Percentiles rank a stretch among this genome's conserved stretches.
These are phyloP conservation scores for Pythium coloratum DNA, from an alignment of 352 stramenopile genomes.

Conservation along the genomic window DNA sequence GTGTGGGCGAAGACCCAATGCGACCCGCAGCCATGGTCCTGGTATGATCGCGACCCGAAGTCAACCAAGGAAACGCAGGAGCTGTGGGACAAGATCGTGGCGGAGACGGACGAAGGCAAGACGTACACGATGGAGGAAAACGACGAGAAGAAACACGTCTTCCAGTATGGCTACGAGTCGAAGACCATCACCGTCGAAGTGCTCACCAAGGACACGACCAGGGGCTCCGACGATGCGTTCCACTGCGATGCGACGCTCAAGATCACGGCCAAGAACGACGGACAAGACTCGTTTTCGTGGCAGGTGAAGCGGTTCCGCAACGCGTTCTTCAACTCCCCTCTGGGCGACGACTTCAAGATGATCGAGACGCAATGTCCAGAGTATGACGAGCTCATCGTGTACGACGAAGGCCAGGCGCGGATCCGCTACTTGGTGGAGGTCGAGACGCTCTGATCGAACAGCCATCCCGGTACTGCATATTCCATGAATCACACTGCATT, in stretches of 20 bases:
- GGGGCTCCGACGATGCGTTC: constrained; percentile 3
- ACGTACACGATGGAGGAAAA: constrained; percentile 35
- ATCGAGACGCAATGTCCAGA: constrained; percentile 12
- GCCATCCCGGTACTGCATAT: neutral
- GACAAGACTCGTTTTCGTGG: constrained; percentile 32
- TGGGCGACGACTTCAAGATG: constrained; percentile 33
- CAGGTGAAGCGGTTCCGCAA: constrained; percentile 59
- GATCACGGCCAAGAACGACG: constrained; percentile 18
- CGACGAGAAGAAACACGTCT: constrained; percentile 37
- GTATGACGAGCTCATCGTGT: constrained; percentile 76
- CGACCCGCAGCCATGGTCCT: constrained; percentile 29
- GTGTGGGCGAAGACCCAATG: constrained; percentile 60
- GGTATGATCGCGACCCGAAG: constrained; percentile 39
- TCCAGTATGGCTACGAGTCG: constrained; percentile 20
- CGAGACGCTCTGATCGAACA: constrained; percentile 28
- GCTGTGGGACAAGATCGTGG: constrained; percentile 43
- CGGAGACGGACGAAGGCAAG: constrained; percentile 44
- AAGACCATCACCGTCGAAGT: constrained; percentile 51
- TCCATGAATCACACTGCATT: constrained; percentile 1
- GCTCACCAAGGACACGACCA: constrained; percentile 31
- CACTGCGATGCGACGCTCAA: constrained; percentile 29
- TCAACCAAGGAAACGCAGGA: constrained; percentile 38
- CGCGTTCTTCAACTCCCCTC: constrained; percentile 16
- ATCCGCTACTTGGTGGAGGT: constrained; percentile 83
- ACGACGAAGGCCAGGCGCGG: constrained; percentile 66